Percentiles rank a stretch among this genome's conserved stretches.
These are phyloP conservation scores for Fonsecaea erecta DNA, from an alignment of 2,329 filamentous ascomycete genomes.

Conservation along the genomic window DNA sequence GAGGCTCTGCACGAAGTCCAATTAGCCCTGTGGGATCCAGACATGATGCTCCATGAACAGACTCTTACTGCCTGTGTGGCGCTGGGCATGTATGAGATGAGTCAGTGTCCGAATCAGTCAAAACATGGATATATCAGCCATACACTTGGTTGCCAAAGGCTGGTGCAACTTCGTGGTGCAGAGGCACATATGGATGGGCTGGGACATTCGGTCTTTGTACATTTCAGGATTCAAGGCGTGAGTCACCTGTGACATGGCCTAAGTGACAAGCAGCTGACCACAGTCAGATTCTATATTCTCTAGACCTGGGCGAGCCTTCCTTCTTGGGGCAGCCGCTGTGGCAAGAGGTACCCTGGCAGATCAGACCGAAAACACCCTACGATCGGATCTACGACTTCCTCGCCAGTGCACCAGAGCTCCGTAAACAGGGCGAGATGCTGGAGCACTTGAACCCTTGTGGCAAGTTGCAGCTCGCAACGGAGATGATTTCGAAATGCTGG, in stretches of 20 bases:
- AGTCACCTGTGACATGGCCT: constrained; percentile 17
- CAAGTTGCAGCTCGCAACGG: constrained; percentile 28
- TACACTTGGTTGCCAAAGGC: constrained; percentile 41
- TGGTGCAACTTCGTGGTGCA: constrained; percentile 44
- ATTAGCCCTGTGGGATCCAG: constrained; percentile 42
- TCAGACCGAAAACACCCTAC: constrained; percentile 37
- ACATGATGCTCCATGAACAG: constrained; percentile 43
- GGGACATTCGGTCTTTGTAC: constrained; percentile 44
- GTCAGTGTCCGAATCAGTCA: constrained; percentile 44
- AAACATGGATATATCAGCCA: constrained; percentile 42
- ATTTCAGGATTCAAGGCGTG: constrained; percentile 40
- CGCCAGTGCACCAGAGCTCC: constrained; percentile 37
- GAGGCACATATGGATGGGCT: constrained; percentile 41
- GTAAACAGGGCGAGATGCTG: constrained; percentile 33
- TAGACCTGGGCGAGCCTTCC: constrained; percentile 37
- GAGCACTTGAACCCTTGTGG: constrained; percentile 27
- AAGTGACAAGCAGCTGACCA: constrained; percentile 2
- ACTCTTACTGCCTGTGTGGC: constrained; percentile 46
- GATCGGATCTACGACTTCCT: constrained; percentile 43
- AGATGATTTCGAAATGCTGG: constrained; percentile 40
- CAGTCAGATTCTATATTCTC: constrained; percentile 41
- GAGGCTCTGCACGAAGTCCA: constrained; percentile 44
- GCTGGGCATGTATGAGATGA: constrained; percentile 43
- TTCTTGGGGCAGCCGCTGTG: constrained; percentile 42
- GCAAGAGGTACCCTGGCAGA: constrained; percentile 42